Evolutionary conservation across 2,329 filamentous ascomycete species (phyloP).

Genomic region (Aphanoascus verrucosus): DNA sequence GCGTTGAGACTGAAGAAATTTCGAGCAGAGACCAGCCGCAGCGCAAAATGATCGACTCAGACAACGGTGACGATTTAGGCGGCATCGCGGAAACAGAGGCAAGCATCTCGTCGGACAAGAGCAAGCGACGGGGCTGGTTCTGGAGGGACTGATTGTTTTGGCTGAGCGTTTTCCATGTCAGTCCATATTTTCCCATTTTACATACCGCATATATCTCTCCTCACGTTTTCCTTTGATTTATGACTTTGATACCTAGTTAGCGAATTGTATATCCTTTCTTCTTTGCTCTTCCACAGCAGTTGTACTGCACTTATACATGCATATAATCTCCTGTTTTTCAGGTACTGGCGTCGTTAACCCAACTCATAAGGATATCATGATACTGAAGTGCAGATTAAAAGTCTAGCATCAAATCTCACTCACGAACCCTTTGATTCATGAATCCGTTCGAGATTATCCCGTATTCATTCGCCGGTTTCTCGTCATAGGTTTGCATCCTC

Average conservation of each 20-base stretch:
- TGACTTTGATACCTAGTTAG: background rate
- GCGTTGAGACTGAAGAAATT: slow-evolving; percentile 36
- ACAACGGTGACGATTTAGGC: background rate
- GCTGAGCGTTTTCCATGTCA: background rate
- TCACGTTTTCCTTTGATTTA: background rate
- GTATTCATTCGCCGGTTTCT: background rate
- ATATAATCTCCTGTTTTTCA: background rate
- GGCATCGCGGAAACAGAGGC: background rate
- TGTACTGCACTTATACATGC: background rate
- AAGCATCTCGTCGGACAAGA: background rate
- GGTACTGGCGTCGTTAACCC: background rate
- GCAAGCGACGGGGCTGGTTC: slow-evolving; percentile 26
- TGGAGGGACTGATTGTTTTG: slow-evolving; percentile 25
- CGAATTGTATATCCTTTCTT: background rate
- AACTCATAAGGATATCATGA: background rate
- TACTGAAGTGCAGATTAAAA: background rate
- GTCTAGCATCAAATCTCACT: background rate
- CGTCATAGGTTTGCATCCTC: background rate
- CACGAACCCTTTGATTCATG: background rate
- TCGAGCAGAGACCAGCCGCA: slow-evolving; percentile 3
- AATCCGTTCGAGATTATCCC: background rate
- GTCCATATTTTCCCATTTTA: background rate
- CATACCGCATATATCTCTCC: background rate
- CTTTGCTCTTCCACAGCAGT: background rate
- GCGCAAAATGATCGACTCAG: background rate